Evolutionary conservation across 176 grass and related monocot species (phyloP).

Genomic region (Aegilops umbellulata): DNA sequence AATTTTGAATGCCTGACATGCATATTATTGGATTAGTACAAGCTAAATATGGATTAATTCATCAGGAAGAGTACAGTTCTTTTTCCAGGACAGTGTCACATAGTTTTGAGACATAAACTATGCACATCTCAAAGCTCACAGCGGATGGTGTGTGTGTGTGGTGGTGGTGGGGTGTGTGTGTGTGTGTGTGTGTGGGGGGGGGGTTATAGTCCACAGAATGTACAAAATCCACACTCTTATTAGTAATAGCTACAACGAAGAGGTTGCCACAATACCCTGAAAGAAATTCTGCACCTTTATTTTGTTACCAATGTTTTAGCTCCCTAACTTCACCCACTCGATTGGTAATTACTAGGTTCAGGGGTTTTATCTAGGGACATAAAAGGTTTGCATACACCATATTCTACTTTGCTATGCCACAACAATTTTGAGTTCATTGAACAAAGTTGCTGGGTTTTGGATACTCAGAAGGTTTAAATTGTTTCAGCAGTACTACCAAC

Average conservation of each 20-base stretch:
- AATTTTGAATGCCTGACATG: background rate
- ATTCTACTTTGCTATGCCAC: background rate
- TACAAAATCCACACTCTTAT: background rate
- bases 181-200: too few relatives aligned
- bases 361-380: background rate
- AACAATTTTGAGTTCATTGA: background rate
- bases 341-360: background rate
- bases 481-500: background rate
- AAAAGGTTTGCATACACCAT: background rate
- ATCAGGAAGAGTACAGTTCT: background rate
- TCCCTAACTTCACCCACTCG: background rate
- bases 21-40: too few relatives aligned
- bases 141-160: too few relatives aligned
- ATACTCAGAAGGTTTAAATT: background rate
- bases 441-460: background rate
- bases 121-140: background rate
- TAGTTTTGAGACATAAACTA: background rate
- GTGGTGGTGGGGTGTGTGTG: rapidly evolving
- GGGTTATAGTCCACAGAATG: background rate
- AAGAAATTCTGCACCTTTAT: constrained; percentile 2
- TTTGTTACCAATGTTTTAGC: constrained; percentile 18
- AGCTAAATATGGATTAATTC: background rate
- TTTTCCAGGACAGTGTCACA: background rate
- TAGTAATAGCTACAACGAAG: background rate
- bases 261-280: background rate